Evolutionary conservation across 495 filamentous ascomycete species (phyloP).

Genomic region (Penicillium subrubescens): DNA sequence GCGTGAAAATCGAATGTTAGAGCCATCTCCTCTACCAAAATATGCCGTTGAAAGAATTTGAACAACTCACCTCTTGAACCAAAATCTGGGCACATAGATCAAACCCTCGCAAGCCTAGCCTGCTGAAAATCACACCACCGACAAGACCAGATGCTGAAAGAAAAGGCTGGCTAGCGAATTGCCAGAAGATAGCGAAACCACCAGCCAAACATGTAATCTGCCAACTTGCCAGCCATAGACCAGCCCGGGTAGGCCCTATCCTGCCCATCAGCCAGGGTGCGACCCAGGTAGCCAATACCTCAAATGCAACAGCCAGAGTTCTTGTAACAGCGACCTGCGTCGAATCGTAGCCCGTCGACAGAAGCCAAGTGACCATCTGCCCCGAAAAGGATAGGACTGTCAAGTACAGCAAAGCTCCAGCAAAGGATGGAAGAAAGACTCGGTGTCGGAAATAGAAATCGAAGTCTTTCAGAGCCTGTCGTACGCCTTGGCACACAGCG

Average conservation of each 20-base stretch:
- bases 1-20: background rate
- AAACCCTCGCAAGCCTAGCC: conserved; percentile 59
- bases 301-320: conserved; percentile 39
- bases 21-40: too few relatives aligned
- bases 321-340: conserved; percentile 42
- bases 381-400: conserved; percentile 45
- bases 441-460: conserved; percentile 32
- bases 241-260: conserved; percentile 51
- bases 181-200: conserved; percentile 16
- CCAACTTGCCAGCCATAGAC: conserved; percentile 57
- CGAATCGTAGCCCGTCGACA: conserved; percentile 36
- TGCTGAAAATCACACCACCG: conserved; percentile 45
- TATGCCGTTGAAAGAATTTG: background rate
- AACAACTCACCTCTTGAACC: conserved; percentile 52
- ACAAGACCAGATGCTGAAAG: conserved; percentile 41
- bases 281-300: conserved; percentile 53
- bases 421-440: conserved; percentile 40
- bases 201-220: conserved; percentile 45
- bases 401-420: conserved; percentile 41
- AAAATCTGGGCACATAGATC: conserved; percentile 58
- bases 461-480: conserved; percentile 8
- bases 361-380: conserved; percentile 47
- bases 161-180: conserved; percentile 34
- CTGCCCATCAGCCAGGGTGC: conserved; percentile 47
- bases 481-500: background rate